Evolutionary conservation across 257 asterid species (phyloP).

Genomic region (Eucommia ulmoides): DNA sequence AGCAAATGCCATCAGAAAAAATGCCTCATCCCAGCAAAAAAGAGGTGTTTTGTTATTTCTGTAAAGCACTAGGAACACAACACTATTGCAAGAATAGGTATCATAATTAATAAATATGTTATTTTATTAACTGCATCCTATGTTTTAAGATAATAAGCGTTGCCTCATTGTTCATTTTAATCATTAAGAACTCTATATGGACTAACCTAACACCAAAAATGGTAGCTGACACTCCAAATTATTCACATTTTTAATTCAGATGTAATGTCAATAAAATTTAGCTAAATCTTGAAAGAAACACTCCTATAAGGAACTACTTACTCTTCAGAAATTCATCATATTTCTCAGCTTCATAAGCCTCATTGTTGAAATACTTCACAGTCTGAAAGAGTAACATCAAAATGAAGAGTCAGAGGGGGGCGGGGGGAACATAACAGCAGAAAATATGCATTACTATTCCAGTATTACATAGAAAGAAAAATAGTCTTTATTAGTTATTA

Average conservation of each 20-base stretch:
- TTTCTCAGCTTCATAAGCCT: slow-evolving; percentile 73
- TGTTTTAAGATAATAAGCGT: background rate
- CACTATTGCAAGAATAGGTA: no score
- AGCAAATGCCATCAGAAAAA: no score
- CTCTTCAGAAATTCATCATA: slow-evolving; percentile 79
- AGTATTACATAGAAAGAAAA: slow-evolving; percentile 4
- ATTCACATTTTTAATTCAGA: background rate
- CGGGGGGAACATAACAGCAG: no score
- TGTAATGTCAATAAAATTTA: background rate
- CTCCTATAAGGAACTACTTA: slow-evolving; percentile 31
- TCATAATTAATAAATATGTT: no score
- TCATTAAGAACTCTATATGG: background rate
- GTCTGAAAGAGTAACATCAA: slow-evolving; percentile 43
- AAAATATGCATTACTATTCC: background rate
- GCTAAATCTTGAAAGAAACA: background rate
- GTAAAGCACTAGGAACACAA: no score
- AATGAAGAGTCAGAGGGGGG: background rate
- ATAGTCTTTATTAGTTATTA: slow-evolving; percentile 6
- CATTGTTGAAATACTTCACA: slow-evolving; percentile 94
- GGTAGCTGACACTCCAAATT: background rate
- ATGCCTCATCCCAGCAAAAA: background rate
- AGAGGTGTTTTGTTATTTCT: no score
- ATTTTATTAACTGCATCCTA: background rate
- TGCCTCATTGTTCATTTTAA: background rate
- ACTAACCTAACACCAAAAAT: background rate